Evolutionary conservation across 2,329 filamentous ascomycete species (phyloP), one percentile per base, ranked within the genome.

Genomic region (Aspergillus viridinutans): DNA sequence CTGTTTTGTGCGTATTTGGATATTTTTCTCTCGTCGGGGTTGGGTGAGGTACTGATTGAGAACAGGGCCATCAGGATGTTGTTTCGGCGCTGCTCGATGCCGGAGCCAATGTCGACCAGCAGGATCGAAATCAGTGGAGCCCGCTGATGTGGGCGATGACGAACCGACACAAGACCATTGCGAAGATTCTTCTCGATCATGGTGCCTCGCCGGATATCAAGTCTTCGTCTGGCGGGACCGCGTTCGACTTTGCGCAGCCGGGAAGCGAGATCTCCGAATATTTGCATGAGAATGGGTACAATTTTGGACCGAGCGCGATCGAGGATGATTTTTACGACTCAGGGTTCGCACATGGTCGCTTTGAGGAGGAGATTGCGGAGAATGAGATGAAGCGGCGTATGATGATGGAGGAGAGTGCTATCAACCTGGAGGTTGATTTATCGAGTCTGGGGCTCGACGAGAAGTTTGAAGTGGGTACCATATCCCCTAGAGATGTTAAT

Each of bases 121-220:
- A 97, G 74, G 94, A 99, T 72, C 90, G 88, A 61, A 97, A 97
- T 71, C 89, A 95, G 70, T 99, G 94, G 94, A 97, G 90, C 68
- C 90, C 94, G 14, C 81, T 99, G 59, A 99, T 99, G 92, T 99
- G 94, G 94, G 93, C 94, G 51, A 97, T 97, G 90, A 99, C 94
- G 55, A 99, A 99, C 74, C 82, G 92, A 56, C 94, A 99, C 76
- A 97, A 97, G 76, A 87, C 87, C 50, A 99, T 99, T 64, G 92
- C 93, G 38, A 97, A 97, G 75, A 81, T 92, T 10, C 79, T 99
- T 17, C 83, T 99, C 35, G 93, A 99, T 72, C 90, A 94, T 67
- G 92, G 92, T 17, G 94, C 94, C 21, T 96, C 92, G n/a, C 89
- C 92, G 3, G 93, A 97, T 67, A 89, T 96, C 64, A 96, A 95